A percentile compares a stretch with the other conserved stretches of the same genome.
These are phyloP conservation scores for Rubia tinctorum DNA, from an alignment of 305 asterid genomes.

Conservation along the genomic window DNA sequence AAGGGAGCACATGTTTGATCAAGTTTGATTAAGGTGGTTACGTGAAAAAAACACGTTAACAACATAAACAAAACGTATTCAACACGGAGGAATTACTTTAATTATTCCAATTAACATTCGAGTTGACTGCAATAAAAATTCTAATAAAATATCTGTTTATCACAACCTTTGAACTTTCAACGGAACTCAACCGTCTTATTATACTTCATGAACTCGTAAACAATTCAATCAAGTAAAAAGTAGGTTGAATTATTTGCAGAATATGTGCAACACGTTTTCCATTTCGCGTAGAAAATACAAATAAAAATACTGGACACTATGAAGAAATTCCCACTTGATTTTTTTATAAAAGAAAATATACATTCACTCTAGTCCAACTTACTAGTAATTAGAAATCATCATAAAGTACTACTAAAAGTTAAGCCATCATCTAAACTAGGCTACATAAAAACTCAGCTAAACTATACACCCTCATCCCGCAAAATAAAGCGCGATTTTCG, in stretches of 20 bases:
- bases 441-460: background rate
- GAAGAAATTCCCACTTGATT: background rate
- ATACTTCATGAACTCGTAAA: background rate
- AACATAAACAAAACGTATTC: background rate
- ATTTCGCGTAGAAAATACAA: background rate
- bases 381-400: slow-evolving; percentile 10
- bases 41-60: too few species aligned
- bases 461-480: slow-evolving; percentile 28
- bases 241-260: too few species aligned
- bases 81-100: background rate
- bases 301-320: background rate
- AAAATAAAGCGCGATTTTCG: slow-evolving; percentile 49
- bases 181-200: background rate
- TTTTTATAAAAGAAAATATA: background rate
- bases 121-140: background rate
- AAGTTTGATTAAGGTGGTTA: too few species aligned
- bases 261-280: background rate
- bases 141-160: background rate
- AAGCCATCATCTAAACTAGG: background rate
- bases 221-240: background rate
- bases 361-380: background rate
- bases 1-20: too few species aligned
- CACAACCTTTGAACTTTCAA: background rate
- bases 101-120: background rate
- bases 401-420: background rate